A percentile compares a stretch with the other conserved stretches of the same genome.
Conservation (phyloP, 1,284 basidiomycete genomes). For the Sporisorium sorghi region DNA sequence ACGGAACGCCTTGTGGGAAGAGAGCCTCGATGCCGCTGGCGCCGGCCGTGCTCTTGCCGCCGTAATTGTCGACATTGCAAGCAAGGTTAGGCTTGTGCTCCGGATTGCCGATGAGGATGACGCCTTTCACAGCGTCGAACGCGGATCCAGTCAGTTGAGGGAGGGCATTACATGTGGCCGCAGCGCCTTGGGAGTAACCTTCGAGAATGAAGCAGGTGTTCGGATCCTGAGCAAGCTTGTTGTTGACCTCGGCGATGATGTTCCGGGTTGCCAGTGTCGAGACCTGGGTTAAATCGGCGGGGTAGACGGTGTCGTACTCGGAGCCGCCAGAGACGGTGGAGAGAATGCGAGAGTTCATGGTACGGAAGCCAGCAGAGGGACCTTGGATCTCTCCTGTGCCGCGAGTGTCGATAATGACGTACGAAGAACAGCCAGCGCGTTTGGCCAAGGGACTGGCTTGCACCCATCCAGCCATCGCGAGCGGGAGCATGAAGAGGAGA, state of each 20-base stretch:
- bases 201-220: slow-evolving; percentile 42
- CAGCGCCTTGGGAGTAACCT: slow-evolving; percentile 61
- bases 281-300: slow-evolving; percentile 57
- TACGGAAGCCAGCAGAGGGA: slow-evolving; percentile 48
- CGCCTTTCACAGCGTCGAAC: slow-evolving; percentile 62
- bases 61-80: slow-evolving; percentile 63
- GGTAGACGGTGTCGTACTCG: slow-evolving; percentile 64
- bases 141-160: slow-evolving; percentile 41
- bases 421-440: slow-evolving; percentile 26
- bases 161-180: slow-evolving; percentile 63
- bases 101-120: slow-evolving; percentile 67
- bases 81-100: slow-evolving; percentile 57
- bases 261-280: slow-evolving; percentile 56
- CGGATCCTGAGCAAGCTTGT: slow-evolving; percentile 17
- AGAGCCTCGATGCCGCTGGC: slow-evolving; percentile 37
- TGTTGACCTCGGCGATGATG: slow-evolving; percentile 40
- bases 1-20: slow-evolving; percentile 40
- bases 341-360: slow-evolving; percentile 49
- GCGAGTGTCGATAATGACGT: slow-evolving; percentile 64
- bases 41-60: slow-evolving; percentile 54
- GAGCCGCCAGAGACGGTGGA: slow-evolving; percentile 37
- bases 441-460: slow-evolving; percentile 16
- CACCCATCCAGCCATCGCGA: slow-evolving; percentile 14
- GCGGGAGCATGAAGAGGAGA: slow-evolving; percentile 10
- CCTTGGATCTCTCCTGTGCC: slow-evolving; percentile 67